Evolutionary conservation across 768 basidiomycete genomes (phyloP), one percentile per base, ranked within the genome.

Genomic region (Russula sp.): DNA sequence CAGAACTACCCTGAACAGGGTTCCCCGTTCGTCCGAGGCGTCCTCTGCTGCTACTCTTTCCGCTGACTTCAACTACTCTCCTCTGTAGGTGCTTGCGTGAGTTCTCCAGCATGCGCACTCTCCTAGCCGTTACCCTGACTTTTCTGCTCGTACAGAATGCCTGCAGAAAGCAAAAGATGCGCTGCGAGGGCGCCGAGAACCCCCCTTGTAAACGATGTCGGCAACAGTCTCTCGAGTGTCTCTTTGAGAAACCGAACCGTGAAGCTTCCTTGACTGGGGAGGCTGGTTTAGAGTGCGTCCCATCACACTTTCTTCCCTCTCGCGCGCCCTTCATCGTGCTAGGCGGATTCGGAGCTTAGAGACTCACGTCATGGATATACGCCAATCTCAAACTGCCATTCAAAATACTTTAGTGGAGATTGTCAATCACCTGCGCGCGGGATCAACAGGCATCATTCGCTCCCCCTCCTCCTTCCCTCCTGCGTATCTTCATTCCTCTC

Each of bases 121-220:
- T 50, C 61, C 41, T 50, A 48, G 36, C 59, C 16, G 57, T 60
- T 54, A 53, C 7, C 56, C 58, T 62, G 25, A 67, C 53, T 61
- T 62, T 29, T 43, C 35, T 51, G 35, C 61, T 50, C 46, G 56
- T 45, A 45, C 71, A 94, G 92, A 95, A 95, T 84, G 90, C 93
- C 18, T 96, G 94, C 74, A 80, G 94, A 68, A 90, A 93, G 70
- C 93, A 95, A 79, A 97, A 97, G 77, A 97, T 97, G 95, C 81
- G 93, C 68, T 98, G 94, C 71, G 93, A 95, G 73, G 93, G 93
- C 1, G 95, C 93, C 16, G 95, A 97, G 72, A 93, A 91, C 69
- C 94, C 95, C 29, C 95, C 95, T n/a, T 98, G 95, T 75, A 86
- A 89, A 69, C 84, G 95, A 47, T 98, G 95, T 75, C 82, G 90